phyloP scores from a whole-genome alignment of 2,329 filamentous ascomycete genomes.

The Diaporthe eres region DNA sequence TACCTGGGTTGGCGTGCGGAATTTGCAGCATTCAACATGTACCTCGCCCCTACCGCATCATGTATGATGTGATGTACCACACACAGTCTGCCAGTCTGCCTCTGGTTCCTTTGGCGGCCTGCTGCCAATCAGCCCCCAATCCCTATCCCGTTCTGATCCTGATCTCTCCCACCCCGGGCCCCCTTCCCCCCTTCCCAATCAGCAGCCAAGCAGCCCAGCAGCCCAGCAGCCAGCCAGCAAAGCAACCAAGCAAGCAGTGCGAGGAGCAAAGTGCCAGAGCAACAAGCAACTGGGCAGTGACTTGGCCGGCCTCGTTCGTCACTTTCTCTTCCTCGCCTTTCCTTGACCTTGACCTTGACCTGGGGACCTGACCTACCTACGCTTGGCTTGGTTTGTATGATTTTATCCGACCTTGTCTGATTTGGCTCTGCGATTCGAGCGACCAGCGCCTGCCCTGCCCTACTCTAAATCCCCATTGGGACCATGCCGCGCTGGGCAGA shows the following conservation, averaged over 20 bases:
- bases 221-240: neutral
- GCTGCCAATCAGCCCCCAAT: neutral
- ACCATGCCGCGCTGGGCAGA: constrained; percentile 24
- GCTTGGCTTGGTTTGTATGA: constrained; percentile 4
- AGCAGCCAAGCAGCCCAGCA: constrained; percentile 7
- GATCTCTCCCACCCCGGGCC: neutral
- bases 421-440: constrained; percentile 20
- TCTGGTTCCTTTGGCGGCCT: neutral
- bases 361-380: constrained; percentile 4
- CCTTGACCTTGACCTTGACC: neutral
- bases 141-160: neutral
- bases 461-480: constrained; percentile 22
- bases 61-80: constrained; percentile 14
- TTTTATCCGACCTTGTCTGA: constrained; percentile 34
- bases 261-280: constrained; percentile 20
- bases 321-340: neutral
- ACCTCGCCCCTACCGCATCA: neutral
- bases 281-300: constrained; percentile 6
- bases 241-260: constrained; percentile 16
- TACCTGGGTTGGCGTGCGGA: neutral
- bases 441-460: constrained; percentile 6
- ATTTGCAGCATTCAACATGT: neutral
- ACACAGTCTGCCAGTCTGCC: constrained; percentile 23
- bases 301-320: neutral
- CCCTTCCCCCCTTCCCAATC: neutral